Evolutionary conservation across 2,329 filamentous ascomycete genomes (phyloP).

Genomic region (Hortaea sp.): DNA sequence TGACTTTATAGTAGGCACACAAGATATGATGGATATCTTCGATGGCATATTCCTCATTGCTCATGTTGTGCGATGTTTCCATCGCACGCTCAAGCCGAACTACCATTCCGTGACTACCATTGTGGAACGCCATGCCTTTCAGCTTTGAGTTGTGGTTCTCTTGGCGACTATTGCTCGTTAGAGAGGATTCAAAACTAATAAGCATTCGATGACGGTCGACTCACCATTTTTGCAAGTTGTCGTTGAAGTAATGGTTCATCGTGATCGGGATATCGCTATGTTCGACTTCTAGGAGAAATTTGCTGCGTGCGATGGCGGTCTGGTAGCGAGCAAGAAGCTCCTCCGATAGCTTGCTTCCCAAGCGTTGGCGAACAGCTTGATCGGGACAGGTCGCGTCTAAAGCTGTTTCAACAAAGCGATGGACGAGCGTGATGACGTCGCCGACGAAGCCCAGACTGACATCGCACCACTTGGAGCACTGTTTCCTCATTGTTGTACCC

Average conservation of each 20-base stretch:
- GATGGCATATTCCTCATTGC: conserved; percentile 30
- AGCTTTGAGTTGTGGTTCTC: conserved; percentile 4
- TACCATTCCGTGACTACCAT: conserved; percentile 3
- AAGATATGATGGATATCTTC: conserved; percentile 53
- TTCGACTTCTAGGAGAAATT: conserved; percentile 46
- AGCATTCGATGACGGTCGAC: not conserved
- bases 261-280: conserved; percentile 38
- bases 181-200: too few relatives aligned
- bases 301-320: conserved; percentile 38
- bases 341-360: conserved; percentile 27
- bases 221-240: conserved; percentile 32
- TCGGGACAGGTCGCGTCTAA: conserved; percentile 39
- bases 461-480: conserved; percentile 44
- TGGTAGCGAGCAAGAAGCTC: conserved; percentile 21
- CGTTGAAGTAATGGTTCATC: conserved; percentile 44
- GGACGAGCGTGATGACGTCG: conserved; percentile 42
- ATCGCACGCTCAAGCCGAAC: conserved; percentile 15
- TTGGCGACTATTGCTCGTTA: conserved; percentile 11
- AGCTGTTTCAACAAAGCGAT: conserved; percentile 40
- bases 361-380: conserved; percentile 28
- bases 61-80: conserved; percentile 15
- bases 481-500: conserved; percentile 39
- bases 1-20: conserved; percentile 51
- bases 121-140: conserved; percentile 5
- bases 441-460: conserved; percentile 42